phyloP scores from a whole-genome alignment of 176 grass and related monocot species.

The Bonia amplexicaulis region DNA sequence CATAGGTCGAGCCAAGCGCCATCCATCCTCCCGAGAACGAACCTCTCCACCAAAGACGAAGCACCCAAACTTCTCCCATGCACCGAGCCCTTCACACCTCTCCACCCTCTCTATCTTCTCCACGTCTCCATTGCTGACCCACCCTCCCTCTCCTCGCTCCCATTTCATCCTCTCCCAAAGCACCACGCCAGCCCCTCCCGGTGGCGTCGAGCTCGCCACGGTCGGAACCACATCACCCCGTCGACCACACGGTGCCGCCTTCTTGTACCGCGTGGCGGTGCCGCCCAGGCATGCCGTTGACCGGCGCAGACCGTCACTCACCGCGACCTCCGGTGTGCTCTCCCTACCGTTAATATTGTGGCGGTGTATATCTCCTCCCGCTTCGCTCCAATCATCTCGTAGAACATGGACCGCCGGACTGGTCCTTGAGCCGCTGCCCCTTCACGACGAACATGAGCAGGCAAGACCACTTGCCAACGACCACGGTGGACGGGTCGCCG shows the following conservation, averaged over 20 bases:
- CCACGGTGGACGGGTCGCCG: not conserved
- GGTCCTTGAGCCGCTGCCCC: not conserved
- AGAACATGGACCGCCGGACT: conserved; percentile 14
- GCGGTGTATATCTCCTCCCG: conserved; percentile 17
- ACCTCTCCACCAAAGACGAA: conserved; percentile 48
- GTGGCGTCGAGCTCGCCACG: not conserved
- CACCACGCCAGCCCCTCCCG: no score
- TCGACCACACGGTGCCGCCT: not conserved
- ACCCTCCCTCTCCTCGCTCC: conserved; percentile 37
- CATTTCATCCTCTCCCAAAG: conserved; percentile 46
- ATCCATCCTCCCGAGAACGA: conserved; percentile 37
- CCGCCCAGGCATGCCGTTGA: conserved; percentile 6
- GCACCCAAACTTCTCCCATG: not conserved
- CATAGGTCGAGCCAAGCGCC: conserved; percentile 23
- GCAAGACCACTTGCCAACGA: conserved; percentile 37
- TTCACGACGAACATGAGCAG: conserved; percentile 45
- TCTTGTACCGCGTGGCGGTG: not conserved
- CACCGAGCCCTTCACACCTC: not conserved
- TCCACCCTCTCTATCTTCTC: not conserved
- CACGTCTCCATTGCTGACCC: not conserved
- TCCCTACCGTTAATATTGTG: not conserved
- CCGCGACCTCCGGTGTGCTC: not conserved
- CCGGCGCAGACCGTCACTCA: conserved; percentile 3
- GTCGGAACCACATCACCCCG: not conserved
- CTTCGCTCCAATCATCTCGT: conserved; percentile 36